These are phyloP conservation scores for Pseudognaphalium luteoalbum DNA, from an alignment of 129 eudicot species.

Conservation along the genomic window DNA sequence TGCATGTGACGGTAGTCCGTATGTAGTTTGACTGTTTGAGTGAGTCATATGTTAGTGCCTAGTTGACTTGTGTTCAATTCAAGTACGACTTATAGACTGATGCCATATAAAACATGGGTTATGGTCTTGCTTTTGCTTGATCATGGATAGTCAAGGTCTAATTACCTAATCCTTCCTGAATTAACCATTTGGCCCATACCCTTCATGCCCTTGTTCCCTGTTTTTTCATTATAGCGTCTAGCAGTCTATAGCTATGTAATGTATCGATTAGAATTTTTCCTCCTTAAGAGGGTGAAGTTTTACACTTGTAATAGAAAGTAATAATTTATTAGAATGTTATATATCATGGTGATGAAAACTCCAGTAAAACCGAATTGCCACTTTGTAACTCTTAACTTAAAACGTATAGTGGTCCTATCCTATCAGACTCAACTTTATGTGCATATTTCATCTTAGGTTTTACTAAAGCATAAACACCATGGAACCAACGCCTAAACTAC, in stretches of 20 bases:
- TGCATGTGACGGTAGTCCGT: neutral
- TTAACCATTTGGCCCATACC: neutral
- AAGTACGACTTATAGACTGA: neutral
- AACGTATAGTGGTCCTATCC: neutral
- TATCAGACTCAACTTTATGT: neutral
- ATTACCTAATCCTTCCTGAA: neutral
- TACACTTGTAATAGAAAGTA: neutral
- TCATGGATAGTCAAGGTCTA: neutral
- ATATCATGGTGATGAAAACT: neutral
- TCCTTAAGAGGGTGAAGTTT: neutral
- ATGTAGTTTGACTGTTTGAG: neutral
- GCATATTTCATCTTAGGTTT: too few species aligned
- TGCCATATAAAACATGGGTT: neutral
- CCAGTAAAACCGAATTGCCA: neutral
- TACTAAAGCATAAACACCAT: too few species aligned
- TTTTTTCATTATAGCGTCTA: neutral
- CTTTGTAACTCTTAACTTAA: neutral
- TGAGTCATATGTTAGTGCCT: neutral
- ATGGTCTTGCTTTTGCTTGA: neutral
- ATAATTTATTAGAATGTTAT: too few species aligned
- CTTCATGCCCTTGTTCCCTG: neutral
- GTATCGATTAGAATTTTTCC: neutral
- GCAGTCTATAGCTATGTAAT: neutral
- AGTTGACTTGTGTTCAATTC: neutral
- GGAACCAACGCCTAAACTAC: constrained; percentile 19